Percentiles rank a stretch among this genome's conserved stretches.
phyloP scores from a whole-genome alignment of 208 protist genomes.

The Leptomonas seymouri region DNA sequence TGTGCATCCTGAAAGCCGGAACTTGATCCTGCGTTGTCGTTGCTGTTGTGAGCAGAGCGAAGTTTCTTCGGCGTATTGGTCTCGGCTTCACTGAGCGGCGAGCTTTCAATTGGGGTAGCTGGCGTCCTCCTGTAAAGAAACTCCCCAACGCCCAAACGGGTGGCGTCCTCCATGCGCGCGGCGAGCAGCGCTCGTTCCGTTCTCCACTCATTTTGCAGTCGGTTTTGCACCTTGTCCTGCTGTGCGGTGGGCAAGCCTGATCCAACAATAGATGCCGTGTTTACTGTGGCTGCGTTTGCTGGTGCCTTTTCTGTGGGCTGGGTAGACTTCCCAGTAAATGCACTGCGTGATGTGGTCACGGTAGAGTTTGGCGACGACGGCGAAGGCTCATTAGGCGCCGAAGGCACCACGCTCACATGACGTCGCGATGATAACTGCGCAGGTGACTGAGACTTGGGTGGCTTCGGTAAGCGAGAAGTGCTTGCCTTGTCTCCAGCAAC shows the following conservation, averaged over 20 bases:
- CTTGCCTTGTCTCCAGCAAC: neutral
- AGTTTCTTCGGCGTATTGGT: too few species aligned
- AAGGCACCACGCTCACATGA: neutral
- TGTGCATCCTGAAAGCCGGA: neutral
- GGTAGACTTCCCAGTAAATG: too few species aligned
- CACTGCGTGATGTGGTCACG: too few species aligned
- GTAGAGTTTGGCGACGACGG: too few species aligned
- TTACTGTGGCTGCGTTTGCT: neutral
- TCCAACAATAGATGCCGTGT: neutral
- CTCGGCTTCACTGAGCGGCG: too few species aligned
- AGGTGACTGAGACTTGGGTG: neutral
- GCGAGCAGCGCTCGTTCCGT: slow-evolving; percentile 17
- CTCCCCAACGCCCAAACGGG: slow-evolving; percentile 21
- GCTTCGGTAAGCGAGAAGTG: neutral
- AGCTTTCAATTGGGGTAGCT: neutral
- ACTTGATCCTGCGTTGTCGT: neutral
- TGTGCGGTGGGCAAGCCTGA: neutral
- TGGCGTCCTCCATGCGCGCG: slow-evolving; percentile 1
- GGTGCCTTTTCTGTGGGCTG: neutral
- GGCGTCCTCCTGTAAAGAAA: slow-evolving; percentile 10
- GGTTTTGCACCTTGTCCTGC: neutral
- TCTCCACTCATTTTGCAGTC: slow-evolving; percentile 12
- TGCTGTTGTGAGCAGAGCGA: neutral
- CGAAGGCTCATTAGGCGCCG: neutral
- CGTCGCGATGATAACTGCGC: neutral